Conservation (phyloP, 805 yeast genomes). For the Saturnispora halmiae region DNA sequence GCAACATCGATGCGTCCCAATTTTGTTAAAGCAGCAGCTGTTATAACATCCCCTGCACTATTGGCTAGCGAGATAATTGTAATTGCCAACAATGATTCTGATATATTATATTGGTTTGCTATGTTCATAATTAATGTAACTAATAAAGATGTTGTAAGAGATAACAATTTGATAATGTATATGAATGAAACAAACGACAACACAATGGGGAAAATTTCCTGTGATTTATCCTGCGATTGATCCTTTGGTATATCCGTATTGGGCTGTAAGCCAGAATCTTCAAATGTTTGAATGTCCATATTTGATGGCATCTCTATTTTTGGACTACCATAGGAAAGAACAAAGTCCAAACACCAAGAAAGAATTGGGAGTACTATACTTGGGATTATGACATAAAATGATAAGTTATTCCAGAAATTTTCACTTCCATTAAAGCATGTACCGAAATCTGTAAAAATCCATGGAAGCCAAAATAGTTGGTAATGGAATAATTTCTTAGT, state of each 20-base stretch:
- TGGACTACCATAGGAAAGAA: neutral
- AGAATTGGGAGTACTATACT: slow-evolving; percentile 4
- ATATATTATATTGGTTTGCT: slow-evolving; percentile 35
- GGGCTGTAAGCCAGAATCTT: neutral
- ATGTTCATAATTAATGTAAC: slow-evolving; percentile 32
- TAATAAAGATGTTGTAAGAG: slow-evolving; percentile 24
- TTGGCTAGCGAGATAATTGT: slow-evolving; percentile 42
- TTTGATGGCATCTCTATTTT: slow-evolving; percentile 8
- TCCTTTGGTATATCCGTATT: neutral
- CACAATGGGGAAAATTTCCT: slow-evolving; percentile 16
- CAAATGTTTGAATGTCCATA: neutral
- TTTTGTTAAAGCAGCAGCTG: slow-evolving; percentile 37
- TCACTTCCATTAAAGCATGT: neutral
- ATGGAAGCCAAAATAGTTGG: slow-evolving; percentile 20
- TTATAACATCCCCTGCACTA: slow-evolving; percentile 43
- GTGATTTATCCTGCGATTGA: slow-evolving; percentile 4
- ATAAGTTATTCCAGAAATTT: slow-evolving; percentile 7
- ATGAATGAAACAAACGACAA: slow-evolving; percentile 26
- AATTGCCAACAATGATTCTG: slow-evolving; percentile 42
- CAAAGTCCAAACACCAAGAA: neutral
- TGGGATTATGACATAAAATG: slow-evolving; percentile 16
- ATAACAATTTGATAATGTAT: slow-evolving; percentile 23
- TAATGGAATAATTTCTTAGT: slow-evolving; percentile 22
- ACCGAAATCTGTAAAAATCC: slow-evolving; percentile 11
- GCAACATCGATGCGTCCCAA: slow-evolving; percentile 36